phyloP scores from a whole-genome alignment of 2,329 filamentous ascomycete genomes.

The Seiridium unicorne region DNA sequence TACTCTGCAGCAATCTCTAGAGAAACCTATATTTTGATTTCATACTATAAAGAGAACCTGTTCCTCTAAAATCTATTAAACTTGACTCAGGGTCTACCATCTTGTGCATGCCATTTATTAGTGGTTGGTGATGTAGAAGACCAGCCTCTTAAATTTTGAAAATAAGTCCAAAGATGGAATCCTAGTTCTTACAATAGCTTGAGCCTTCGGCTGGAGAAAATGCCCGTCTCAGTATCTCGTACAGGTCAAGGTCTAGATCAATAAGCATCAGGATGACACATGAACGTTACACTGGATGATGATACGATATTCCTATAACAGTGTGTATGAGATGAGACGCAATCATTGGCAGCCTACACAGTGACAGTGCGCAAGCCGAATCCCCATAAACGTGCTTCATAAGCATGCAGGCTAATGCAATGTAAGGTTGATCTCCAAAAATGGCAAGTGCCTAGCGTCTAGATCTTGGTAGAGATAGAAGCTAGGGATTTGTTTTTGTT shows the following conservation, averaged over 20 bases:
- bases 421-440: constrained; percentile 6
- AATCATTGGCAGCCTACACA: background rate
- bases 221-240: background rate
- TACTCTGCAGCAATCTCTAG: background rate
- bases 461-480: too few species aligned
- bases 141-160: background rate
- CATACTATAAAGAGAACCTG: background rate
- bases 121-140: background rate
- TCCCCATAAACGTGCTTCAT: background rate
- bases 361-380: background rate
- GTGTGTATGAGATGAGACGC: background rate
- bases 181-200: background rate
- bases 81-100: background rate
- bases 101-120: background rate
- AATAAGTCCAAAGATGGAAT: background rate
- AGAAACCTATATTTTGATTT: background rate
- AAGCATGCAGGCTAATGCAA: background rate
- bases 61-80: background rate
- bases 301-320: background rate
- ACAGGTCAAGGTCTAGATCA: background rate
- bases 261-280: background rate
- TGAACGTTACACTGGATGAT: background rate
- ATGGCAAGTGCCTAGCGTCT: background rate
- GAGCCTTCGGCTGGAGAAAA: background rate
- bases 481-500: too few species aligned